Conservation (phyloP, 352 stramenopile species). For the Thalassiosira livingstoniorum region DNA sequence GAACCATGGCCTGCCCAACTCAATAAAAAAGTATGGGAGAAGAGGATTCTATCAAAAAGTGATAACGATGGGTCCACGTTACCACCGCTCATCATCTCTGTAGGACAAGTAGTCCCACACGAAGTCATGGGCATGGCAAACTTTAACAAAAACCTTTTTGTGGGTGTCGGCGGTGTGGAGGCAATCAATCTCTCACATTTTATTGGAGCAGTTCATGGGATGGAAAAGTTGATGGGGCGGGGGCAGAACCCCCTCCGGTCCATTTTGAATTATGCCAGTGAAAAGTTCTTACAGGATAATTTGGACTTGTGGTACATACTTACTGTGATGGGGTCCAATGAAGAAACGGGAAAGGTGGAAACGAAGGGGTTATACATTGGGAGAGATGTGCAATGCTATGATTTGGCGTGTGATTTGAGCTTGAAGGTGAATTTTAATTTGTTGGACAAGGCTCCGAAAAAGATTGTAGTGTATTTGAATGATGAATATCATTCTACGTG, state of each 20-base stretch:
- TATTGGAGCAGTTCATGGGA: conserved; percentile 96
- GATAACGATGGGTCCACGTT: conserved; percentile 64
- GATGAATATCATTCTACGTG: conserved; percentile 98
- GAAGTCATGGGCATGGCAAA: conserved; percentile 99
- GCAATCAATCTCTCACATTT: conserved; percentile 98
- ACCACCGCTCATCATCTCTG: conserved; percentile 85
- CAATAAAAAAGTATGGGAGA: conserved; percentile 96
- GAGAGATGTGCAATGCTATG: conserved; percentile 95
- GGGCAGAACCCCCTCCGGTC: conserved; percentile 94
- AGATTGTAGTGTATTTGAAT: conserved; percentile 96
- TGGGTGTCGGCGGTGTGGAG: conserved; percentile 92
- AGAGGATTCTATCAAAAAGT: conserved; percentile 77
- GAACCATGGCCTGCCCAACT: conserved; percentile 95
- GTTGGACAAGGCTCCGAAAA: conserved; percentile 90
- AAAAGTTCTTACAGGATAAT: conserved; percentile 87
- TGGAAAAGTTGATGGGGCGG: conserved; percentile 98
- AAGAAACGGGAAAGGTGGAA: conserved; percentile 68
- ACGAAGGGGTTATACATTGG: conserved; percentile 93
- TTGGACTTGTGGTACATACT: conserved; percentile 95
- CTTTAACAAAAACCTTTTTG: conserved; percentile 99
- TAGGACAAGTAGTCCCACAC: conserved; percentile 97
- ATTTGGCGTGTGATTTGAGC: conserved; percentile 92
- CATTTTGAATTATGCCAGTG: conserved; percentile 96
- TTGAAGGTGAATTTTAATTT: conserved; percentile 96
- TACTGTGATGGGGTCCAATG: conserved; percentile 91